phyloP scores from a whole-genome alignment of 495 filamentous ascomycete species.

The Hypoxylon subgilvum region DNA sequence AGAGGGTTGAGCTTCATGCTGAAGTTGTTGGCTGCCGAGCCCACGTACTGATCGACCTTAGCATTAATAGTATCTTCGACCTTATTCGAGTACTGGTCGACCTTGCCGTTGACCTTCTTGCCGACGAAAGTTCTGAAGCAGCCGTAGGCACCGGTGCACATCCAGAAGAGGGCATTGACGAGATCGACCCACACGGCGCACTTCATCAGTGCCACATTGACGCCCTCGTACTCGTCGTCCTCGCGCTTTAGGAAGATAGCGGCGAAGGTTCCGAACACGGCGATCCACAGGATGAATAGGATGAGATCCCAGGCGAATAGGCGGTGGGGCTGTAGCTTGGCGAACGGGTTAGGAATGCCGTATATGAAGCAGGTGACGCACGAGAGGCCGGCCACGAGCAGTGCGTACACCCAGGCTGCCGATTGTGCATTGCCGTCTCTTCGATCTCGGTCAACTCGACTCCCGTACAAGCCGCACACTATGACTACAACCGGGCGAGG shows the following conservation, averaged over 20 bases:
- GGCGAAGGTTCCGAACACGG: constrained; percentile 73
- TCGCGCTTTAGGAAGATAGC: constrained; percentile 68
- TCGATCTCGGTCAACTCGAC: constrained; percentile 39
- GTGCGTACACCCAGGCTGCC: constrained; percentile 44
- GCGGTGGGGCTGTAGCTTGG: constrained; percentile 32
- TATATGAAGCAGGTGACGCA: constrained; percentile 42
- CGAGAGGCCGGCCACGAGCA: constrained; percentile 39
- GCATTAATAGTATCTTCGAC: constrained; percentile 30
- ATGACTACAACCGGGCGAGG: too few species aligned
- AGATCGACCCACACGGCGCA: constrained; percentile 76
- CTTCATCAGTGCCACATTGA: constrained; percentile 65
- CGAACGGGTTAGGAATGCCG: constrained; percentile 41
- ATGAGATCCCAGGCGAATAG: constrained; percentile 44
- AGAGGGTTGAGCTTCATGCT: constrained; percentile 29
- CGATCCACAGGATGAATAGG: constrained; percentile 64
- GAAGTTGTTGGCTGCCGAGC: constrained; percentile 22
- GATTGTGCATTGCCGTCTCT: constrained; percentile 27
- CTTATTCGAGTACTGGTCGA: constrained; percentile 35
- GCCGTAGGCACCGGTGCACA: constrained; percentile 51
- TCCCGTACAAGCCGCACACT: constrained; percentile 43
- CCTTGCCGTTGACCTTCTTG: constrained; percentile 42
- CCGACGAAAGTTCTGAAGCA: constrained; percentile 43
- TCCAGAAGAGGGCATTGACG: constrained; percentile 68
- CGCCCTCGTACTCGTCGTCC: constrained; percentile 51
- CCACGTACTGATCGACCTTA: constrained; percentile 27